Evolutionary conservation across 495 filamentous ascomycete genomes (phyloP).

Genomic region (Lophiostoma macrostomum): DNA sequence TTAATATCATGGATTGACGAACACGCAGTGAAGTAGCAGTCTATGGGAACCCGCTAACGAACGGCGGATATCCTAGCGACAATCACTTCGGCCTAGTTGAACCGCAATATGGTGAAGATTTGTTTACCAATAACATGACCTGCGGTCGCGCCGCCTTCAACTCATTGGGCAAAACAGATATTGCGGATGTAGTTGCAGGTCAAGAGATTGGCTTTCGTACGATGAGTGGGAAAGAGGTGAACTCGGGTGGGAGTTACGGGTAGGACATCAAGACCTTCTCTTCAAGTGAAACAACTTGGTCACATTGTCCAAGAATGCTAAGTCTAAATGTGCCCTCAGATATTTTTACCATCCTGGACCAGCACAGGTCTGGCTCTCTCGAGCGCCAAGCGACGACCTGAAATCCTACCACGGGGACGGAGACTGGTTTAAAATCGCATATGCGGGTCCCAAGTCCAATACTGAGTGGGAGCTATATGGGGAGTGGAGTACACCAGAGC

Average conservation of each 20-base stretch:
- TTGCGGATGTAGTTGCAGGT: slow-evolving; percentile 4
- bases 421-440: slow-evolving; percentile 22
- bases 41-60: not conserved
- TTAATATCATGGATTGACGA: too few species aligned
- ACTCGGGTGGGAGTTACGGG: not conserved
- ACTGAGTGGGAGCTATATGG: not conserved
- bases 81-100: slow-evolving; percentile 4
- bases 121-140: slow-evolving; percentile 1
- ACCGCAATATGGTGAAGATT: slow-evolving; percentile 3
- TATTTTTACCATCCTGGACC: slow-evolving; percentile 17
- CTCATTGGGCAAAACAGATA: not conserved
- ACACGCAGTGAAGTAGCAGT: not conserved
- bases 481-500: too few species aligned
- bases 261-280: not conserved
- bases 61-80: not conserved
- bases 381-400: slow-evolving; percentile 12
- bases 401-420: slow-evolving; percentile 13
- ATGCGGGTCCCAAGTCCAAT: not conserved
- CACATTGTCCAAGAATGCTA: not conserved
- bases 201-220: not conserved
- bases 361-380: slow-evolving; percentile 4
- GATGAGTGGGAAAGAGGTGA: not conserved
- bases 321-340: too few species aligned
- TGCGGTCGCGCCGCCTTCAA: slow-evolving; percentile 1
- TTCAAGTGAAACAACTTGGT: not conserved